Conservation (phyloP, 83 land plant genomes). For the Thuja plicata region DNA sequence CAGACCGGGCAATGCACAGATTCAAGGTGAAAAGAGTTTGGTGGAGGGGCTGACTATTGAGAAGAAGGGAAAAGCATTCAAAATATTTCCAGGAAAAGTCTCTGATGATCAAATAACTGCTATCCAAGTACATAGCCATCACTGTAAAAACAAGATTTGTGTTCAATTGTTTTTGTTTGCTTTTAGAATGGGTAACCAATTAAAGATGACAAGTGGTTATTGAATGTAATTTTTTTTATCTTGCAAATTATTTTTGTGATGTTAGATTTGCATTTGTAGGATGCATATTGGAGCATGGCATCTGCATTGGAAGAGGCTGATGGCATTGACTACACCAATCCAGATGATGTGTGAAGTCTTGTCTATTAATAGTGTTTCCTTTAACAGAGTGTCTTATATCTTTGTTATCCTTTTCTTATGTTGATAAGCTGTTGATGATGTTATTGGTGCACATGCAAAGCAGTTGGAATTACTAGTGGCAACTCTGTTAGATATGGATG, state of each 20-base stretch:
- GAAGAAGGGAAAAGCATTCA: conserved; percentile 60
- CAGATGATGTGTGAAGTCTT: conserved; percentile 76
- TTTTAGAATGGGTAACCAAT: neutral
- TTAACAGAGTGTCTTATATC: neutral
- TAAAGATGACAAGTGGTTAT: neutral
- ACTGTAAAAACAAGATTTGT: neutral
- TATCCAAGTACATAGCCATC: conserved; percentile 44
- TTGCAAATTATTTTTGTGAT: neutral
- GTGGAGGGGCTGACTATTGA: conserved; percentile 51
- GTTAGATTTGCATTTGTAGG: conserved; percentile 42
- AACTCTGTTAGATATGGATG: conserved; percentile 95
- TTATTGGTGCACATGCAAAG: conserved; percentile 4
- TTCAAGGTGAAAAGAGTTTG: neutral
- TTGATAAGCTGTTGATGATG: neutral
- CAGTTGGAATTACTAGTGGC: conserved; percentile 93
- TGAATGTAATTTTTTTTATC: neutral
- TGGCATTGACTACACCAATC: conserved; percentile 87
- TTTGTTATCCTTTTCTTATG: neutral
- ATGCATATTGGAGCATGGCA: conserved; percentile 88
- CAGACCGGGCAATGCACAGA: neutral
- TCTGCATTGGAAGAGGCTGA: conserved; percentile 88
- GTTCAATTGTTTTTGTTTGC: neutral
- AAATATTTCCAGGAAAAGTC: conserved; percentile 53
- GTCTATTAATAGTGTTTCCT: neutral
- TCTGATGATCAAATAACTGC: conserved; percentile 63